Evolutionary conservation across 179 eudicot species (phyloP).

Genomic region (Silene noctiflora): DNA sequence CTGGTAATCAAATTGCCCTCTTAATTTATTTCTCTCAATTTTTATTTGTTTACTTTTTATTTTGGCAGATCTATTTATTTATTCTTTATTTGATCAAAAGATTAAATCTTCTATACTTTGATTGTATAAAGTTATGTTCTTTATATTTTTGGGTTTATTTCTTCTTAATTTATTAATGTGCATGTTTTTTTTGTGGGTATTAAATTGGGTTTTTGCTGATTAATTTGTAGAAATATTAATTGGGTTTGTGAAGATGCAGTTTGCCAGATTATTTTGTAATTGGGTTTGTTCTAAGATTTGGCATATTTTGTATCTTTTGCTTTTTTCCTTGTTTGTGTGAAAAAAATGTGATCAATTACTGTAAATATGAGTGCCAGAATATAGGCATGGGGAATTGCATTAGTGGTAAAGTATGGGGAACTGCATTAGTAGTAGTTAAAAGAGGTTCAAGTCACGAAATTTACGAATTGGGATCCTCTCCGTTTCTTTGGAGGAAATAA

Average conservation of each 20-base stretch:
- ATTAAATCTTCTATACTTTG: conserved; percentile 3
- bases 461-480: no score
- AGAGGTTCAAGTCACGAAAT: no score
- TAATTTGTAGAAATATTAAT: neutral
- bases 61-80: conserved; percentile 10
- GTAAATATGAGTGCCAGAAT: neutral
- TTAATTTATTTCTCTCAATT: neutral
- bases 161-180: neutral
- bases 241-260: neutral
- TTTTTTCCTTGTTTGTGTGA: neutral
- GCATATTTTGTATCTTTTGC: neutral
- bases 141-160: neutral
- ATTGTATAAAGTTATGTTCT: neutral
- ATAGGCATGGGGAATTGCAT: neutral
- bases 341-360: neutral
- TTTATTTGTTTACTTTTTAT: neutral
- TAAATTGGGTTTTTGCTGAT: neutral
- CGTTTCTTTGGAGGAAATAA: no score
- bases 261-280: conserved; percentile 4
- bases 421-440: no score
- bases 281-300: neutral
- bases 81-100: neutral
- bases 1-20: neutral
- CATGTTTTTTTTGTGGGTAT: neutral
- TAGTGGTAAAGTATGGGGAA: neutral